Base-by-base conservation (phyloP, 2,329 filamentous ascomycete genomes). In the Botrytis cinerea region DNA sequence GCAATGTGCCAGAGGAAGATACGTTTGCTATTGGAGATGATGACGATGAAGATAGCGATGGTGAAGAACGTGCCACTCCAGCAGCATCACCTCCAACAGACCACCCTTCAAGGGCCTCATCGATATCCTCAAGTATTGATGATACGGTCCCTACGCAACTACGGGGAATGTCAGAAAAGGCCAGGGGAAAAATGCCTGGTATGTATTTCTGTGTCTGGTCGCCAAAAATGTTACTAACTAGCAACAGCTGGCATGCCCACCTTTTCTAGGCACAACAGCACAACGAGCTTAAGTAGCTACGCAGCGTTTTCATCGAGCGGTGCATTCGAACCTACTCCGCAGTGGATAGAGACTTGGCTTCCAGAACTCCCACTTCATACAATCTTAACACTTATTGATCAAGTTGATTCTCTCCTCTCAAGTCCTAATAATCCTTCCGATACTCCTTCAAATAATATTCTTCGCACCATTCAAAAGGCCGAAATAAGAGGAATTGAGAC, bases 271-370 rank as follows among this genome's bases (percentile, higher is more conserved):
- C 94, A 97, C 80, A 97, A 96, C 80, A 97, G 94, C 82, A 93
- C 91, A 43, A 93, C 93, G 1, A 97, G 94, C 79, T 86, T 98
- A 51, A 89, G 86, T 73, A 90, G 90, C 78, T 86, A 91, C 79
- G 88, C 90, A 20, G 85, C 87, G 59, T 85, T 87, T 73, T 87
- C 88, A 2, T 83, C 87, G 18, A 85, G 84, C 51, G 88, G 88
- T 63, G 87, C 84, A 32, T 98, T 98, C 80, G 90, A 91, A 76
- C 94, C 95, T 5, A 93, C 93, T 8, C 84, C 91, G 10, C 85
- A 90, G 73, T 98, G 96, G 95, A 93, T 98, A 76, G 94, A 98
- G 78, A 92, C 89, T 72, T 98, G 95, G 95, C 88, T 98, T n/a
- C 92, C 93, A 0, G 93, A 97, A 79, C 86, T 98, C 45, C 94